Evolutionary conservation across 805 yeast species (phyloP).

Genomic region (Pichia nanzhaoensis): DNA sequence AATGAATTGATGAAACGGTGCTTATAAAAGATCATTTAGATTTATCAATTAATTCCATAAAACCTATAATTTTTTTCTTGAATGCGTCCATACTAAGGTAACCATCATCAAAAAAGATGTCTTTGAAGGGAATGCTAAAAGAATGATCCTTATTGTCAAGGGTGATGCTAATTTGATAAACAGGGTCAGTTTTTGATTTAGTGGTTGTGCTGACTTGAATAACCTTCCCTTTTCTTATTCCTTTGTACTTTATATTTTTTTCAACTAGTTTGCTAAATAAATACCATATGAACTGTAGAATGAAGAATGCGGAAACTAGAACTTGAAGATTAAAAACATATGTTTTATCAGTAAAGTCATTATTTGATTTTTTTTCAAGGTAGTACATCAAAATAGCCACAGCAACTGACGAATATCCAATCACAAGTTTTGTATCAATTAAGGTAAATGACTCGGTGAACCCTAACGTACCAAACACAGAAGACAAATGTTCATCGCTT

Average conservation of each 20-base stretch:
- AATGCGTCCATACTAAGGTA: conserved; percentile 34
- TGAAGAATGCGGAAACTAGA: conserved; percentile 34
- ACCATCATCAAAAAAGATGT: conserved; percentile 43
- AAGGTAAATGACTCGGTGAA: conserved; percentile 41
- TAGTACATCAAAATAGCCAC: conserved; percentile 41
- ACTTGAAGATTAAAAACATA: conserved; percentile 32
- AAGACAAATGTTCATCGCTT: conserved; percentile 42
- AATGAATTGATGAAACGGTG: no score
- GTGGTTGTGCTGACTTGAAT: conserved; percentile 33
- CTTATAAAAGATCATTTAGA: conserved; percentile 10
- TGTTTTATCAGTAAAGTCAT: conserved; percentile 34
- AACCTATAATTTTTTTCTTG: conserved; percentile 21
- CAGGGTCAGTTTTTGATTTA: conserved; percentile 37
- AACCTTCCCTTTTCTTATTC: conserved; percentile 32
- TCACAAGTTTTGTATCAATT: conserved; percentile 40
- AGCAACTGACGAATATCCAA: conserved; percentile 42
- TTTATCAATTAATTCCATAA: conserved; percentile 19
- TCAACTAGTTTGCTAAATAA: conserved; percentile 30
- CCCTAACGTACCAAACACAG: conserved; percentile 36
- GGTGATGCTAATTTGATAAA: conserved; percentile 34
- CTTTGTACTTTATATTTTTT: conserved; percentile 43
- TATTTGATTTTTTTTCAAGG: conserved; percentile 40
- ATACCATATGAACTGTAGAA: conserved; percentile 31
- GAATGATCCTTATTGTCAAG: conserved; percentile 21
- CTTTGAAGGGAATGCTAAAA: conserved; percentile 29